Base-by-base conservation (phyloP, 2,329 filamentous ascomycete species). In the Aspergillus pseudoviridinutans region DNA sequence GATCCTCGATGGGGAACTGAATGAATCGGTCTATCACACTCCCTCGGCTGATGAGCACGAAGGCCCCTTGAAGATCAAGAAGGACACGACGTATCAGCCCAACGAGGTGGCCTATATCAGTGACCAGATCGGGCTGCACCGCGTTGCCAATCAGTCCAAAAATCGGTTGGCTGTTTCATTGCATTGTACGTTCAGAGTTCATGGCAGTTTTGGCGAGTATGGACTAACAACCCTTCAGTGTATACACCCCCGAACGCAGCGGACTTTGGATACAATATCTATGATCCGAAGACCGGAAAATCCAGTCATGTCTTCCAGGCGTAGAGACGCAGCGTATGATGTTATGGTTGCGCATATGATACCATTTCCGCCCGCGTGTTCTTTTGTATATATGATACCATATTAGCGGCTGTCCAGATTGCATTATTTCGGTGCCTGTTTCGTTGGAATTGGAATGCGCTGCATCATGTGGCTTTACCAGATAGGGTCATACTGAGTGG, bases 71-170 rank as follows among this genome's bases (percentile, higher is more conserved):
- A 49, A 61, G 3, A 51, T 71, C 25, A 69, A 68, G 51, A 65
- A 64, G 1, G 58, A 68, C 17, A 69, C 51, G 4, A 64, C 58
- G 2, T 66, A 68, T 44, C 52, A 56, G 0, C 58, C 65, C 49
- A 66, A 71, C n/a, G 66, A 68, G n/a, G 69, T 71, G 8, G 64
- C 69, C 14, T 71, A 71, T 53, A 71, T 71, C 59, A 67, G 67
- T 1, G 69, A 71, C 49, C 63, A 69, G 41, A 71, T 71, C 12
- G 69, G 69, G 3, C 56, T 71, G 44, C 69, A 71, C 58, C 67
- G 68, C 1, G 69, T 71, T 44, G 60, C 66, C 42, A 71, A 71
- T 32, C 69, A 69, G 2, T 65, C 60, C 20, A 56, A 28, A 28
- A 61, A 61, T 10, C 62, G 68, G 24, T 50, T 71, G 4, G 69